Percentiles rank a stretch among this genome's conserved stretches.
Evolutionary conservation across 2,329 filamentous ascomycete species (phyloP).

Genomic region (Talaromyces verruculosus): DNA sequence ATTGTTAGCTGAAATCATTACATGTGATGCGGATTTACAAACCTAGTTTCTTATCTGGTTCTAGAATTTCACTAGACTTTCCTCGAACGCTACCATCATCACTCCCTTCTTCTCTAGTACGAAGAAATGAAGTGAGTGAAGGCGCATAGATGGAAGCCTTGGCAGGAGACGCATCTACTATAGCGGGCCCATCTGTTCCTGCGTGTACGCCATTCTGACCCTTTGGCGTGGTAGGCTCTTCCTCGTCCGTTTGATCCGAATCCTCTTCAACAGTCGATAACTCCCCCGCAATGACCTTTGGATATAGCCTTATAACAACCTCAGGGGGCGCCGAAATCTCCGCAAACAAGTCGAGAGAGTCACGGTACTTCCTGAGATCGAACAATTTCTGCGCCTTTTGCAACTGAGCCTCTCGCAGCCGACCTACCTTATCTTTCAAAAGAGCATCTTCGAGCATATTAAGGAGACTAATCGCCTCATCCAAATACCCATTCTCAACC

Average conservation of each 20-base stretch:
- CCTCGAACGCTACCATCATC: conserved; percentile 42
- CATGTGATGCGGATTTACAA: conserved; percentile 15
- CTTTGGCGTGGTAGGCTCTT: conserved; percentile 27
- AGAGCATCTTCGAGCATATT: conserved; percentile 90
- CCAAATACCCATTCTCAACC: conserved; percentile 69
- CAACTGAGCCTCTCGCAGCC: conserved; percentile 83
- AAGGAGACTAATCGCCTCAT: conserved; percentile 89
- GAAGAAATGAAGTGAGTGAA: conserved; percentile 42
- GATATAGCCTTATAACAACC: conserved; percentile 81
- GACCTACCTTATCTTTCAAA: conserved; percentile 75
- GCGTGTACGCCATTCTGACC: conserved; percentile 33
- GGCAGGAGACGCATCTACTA: conserved; percentile 29
- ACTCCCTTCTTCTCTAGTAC: conserved; percentile 39
- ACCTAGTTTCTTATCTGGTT: conserved; percentile 33
- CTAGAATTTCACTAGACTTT: conserved; percentile 32
- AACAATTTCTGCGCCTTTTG: conserved; percentile 87
- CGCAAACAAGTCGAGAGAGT: conserved; percentile 86
- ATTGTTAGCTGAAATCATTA: background rate
- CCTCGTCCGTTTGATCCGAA: conserved; percentile 34
- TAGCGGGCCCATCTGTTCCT: conserved; percentile 28
- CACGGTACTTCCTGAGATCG: conserved; percentile 74
- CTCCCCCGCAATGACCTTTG: conserved; percentile 77
- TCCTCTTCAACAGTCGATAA: conserved; percentile 64
- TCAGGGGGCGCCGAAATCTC: conserved; percentile 88
- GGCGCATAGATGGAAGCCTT: conserved; percentile 36